Evolutionary conservation across 495 filamentous ascomycete genomes (phyloP).

Genomic region (Penicilliopsis zonata): DNA sequence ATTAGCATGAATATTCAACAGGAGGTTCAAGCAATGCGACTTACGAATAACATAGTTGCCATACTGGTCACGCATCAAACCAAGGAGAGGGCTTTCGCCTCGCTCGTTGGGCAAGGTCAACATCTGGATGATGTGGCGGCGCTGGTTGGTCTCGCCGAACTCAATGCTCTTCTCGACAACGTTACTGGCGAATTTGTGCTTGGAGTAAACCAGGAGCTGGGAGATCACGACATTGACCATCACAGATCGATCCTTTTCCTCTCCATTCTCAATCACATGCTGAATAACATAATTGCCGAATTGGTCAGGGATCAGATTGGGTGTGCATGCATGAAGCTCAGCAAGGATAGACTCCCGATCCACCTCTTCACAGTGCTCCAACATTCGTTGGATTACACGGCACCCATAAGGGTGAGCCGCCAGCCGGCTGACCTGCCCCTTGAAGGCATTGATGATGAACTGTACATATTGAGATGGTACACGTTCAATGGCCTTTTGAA

Average conservation of each 20-base stretch:
- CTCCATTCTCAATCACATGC: conserved; percentile 79
- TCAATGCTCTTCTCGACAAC: conserved; percentile 93
- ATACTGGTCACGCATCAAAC: conserved; percentile 81
- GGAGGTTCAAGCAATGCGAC: conserved; percentile 12
- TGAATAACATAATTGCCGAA: conserved; percentile 97
- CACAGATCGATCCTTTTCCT: conserved; percentile 57
- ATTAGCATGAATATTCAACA: conserved; percentile 12
- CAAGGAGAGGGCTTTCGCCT: conserved; percentile 54
- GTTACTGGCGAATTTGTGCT: conserved; percentile 95
- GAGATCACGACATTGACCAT: conserved; percentile 64
- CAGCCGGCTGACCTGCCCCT: conserved; percentile 63
- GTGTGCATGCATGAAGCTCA: conserved; percentile 65
- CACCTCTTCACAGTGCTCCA: conserved; percentile 69
- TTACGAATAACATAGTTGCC: conserved; percentile 97
- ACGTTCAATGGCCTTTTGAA: conserved; percentile 88
- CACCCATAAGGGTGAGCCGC: conserved; percentile 81
- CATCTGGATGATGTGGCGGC: conserved; percentile 54
- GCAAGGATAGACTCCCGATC: conserved; percentile 60
- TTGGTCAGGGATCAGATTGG: conserved; percentile 69
- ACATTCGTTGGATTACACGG: conserved; percentile 84
- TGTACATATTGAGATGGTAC: conserved; percentile 71
- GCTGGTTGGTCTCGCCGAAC: conserved; percentile 56
- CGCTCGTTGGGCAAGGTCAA: conserved; percentile 49
- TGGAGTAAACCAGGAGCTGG: conserved; percentile 64
- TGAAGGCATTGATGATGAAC: conserved; percentile 82